phyloP scores from a whole-genome alignment of 1,139 yeast species.

The Blastobotrys buckinghamii region DNA sequence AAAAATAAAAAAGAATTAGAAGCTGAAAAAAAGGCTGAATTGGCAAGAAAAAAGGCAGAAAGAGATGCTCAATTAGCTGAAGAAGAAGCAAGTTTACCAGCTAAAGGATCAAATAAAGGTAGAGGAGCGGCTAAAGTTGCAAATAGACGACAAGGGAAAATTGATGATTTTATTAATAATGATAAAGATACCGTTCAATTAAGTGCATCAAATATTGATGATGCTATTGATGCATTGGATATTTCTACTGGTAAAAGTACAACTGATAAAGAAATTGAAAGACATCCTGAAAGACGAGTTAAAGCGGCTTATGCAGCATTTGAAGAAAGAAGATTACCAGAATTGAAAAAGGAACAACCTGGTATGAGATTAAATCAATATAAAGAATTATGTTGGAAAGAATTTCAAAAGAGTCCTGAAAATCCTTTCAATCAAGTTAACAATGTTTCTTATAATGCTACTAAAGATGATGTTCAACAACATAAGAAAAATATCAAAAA shows the following conservation, averaged over 20 bases:
- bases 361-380: constrained; percentile 76
- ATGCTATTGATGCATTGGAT: constrained; percentile 71
- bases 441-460: constrained; percentile 57
- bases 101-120: constrained; percentile 51
- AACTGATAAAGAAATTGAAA: constrained; percentile 59
- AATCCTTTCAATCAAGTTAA: constrained; percentile 79
- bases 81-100: constrained; percentile 58
- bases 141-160: constrained; percentile 55
- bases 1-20: constrained; percentile 61
- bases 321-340: constrained; percentile 70
- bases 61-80: constrained; percentile 45
- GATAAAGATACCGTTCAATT: constrained; percentile 39
- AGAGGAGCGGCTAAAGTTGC: constrained; percentile 73
- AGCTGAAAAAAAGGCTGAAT: constrained; percentile 36
- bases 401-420: constrained; percentile 73
- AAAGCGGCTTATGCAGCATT: constrained; percentile 73
- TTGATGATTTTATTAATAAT: constrained; percentile 41
- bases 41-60: constrained; percentile 38
- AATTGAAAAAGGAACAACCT: constrained; percentile 67
- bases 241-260: constrained; percentile 33
- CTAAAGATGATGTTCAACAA: constrained; percentile 45
- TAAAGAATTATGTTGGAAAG: constrained; percentile 69
- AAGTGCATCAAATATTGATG: constrained; percentile 70
- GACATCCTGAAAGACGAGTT: constrained; percentile 85
- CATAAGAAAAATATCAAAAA: constrained; percentile 49